These are phyloP conservation scores for Phytophthora capsici DNA, from an alignment of 352 stramenopile genomes.

Conservation along the genomic window DNA sequence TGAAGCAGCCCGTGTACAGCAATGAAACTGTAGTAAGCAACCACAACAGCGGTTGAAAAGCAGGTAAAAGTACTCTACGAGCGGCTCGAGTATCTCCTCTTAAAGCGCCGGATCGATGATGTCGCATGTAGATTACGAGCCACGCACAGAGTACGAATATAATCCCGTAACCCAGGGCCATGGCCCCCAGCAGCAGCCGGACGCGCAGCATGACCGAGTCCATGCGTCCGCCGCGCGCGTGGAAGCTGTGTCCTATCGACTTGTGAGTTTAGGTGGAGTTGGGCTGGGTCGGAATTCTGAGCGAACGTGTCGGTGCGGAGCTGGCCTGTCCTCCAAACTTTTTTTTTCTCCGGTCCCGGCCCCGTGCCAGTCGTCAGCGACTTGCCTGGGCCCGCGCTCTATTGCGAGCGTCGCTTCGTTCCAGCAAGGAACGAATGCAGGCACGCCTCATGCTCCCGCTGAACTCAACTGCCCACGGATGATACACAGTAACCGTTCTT, in stretches of 20 bases:
- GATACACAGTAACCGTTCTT: conserved; percentile 15
- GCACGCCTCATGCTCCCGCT: conserved; percentile 18
- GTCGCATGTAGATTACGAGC: conserved; percentile 60
- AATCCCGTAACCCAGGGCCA: conserved; percentile 48
- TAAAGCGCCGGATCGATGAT: conserved; percentile 57
- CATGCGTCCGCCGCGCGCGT: conserved; percentile 17
- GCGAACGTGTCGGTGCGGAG: conserved; percentile 1
- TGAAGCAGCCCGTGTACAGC: conserved; percentile 41
- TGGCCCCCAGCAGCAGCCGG: conserved; percentile 38
- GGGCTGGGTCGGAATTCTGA: neutral
- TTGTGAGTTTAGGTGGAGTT: conserved; percentile 25
- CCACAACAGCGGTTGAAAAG: conserved; percentile 76
- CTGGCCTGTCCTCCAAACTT: conserved; percentile 32
- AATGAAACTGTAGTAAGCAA: conserved; percentile 45
- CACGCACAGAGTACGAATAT: conserved; percentile 52
- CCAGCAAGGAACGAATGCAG: conserved; percentile 17
- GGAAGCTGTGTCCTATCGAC: conserved; percentile 17
- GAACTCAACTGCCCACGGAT: conserved; percentile 15
- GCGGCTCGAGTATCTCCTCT: conserved; percentile 58
- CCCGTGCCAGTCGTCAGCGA: conserved; percentile 3
- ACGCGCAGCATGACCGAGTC: conserved; percentile 20
- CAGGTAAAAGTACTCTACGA: conserved; percentile 67
- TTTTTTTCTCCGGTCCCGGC: conserved; percentile 4
- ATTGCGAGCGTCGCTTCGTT: conserved; percentile 27
- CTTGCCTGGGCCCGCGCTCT: neutral